phyloP scores from a whole-genome alignment of 371 early-diverging fungal genomes.

The Mortierella sp. region DNA sequence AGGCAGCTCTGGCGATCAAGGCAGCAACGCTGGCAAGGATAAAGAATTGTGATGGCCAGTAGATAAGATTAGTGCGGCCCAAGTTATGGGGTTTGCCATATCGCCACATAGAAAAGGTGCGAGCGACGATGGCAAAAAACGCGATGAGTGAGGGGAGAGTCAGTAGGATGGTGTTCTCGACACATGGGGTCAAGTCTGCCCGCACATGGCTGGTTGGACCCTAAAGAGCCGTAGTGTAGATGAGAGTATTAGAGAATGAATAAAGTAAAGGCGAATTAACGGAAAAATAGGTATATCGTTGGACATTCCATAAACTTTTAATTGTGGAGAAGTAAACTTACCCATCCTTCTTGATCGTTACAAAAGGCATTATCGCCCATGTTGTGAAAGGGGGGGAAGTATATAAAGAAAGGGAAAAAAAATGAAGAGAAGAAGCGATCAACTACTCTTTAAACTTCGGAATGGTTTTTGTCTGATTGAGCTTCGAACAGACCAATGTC shows the following conservation, averaged over 20 bases:
- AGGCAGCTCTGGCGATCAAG: constrained; percentile 44
- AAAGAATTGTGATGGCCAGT: constrained; percentile 50
- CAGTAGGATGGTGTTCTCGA: constrained; percentile 49
- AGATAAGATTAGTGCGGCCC: constrained; percentile 47
- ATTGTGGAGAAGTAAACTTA: constrained; percentile 9
- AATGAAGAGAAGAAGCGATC: neutral
- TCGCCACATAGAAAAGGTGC: constrained; percentile 24
- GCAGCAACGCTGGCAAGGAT: constrained; percentile 37
- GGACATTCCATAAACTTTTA: too few relatives aligned
- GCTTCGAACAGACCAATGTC: too few relatives aligned
- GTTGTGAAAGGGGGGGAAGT: neutral
- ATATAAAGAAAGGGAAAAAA: neutral
- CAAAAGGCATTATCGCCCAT: constrained; percentile 38
- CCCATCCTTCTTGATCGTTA: constrained; percentile 38
- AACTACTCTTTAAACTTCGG: neutral
- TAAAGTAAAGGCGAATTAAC: too few relatives aligned
- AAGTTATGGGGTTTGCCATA: constrained; percentile 35
- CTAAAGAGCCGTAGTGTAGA: constrained; percentile 9
- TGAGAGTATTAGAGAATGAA: neutral
- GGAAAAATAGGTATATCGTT: too few relatives aligned
- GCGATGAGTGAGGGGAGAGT: constrained; percentile 30
- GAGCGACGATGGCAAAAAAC: constrained; percentile 17
- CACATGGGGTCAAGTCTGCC: constrained; percentile 44
- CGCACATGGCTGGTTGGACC: constrained; percentile 37
- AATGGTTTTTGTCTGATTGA: too few relatives aligned